These are phyloP conservation scores for Backusella luteola DNA, from an alignment of 192 early-diverging fungal genomes.

Conservation along the genomic window DNA sequence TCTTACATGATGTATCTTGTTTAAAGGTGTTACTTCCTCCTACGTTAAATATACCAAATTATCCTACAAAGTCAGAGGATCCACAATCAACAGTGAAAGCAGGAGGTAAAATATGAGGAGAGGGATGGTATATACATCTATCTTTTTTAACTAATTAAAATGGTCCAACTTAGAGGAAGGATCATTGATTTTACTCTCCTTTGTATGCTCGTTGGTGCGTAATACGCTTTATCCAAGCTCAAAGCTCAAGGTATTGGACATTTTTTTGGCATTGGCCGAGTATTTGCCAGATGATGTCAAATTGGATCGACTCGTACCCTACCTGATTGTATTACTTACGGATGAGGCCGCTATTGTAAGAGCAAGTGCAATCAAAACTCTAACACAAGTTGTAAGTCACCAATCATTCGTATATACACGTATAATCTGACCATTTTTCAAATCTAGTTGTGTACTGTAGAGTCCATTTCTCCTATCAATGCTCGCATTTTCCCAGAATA, in stretches of 20 bases:
- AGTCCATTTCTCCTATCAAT: slow-evolving; percentile 76
- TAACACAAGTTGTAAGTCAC: slow-evolving; percentile 66
- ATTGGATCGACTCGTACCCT: slow-evolving; percentile 77
- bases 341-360: slow-evolving; percentile 67
- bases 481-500: slow-evolving; percentile 91
- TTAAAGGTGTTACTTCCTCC: slow-evolving; percentile 17
- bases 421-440: background rate
- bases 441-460: slow-evolving; percentile 67
- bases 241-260: slow-evolving; percentile 70
- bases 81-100: background rate
- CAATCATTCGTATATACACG: background rate
- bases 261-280: slow-evolving; percentile 64
- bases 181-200: slow-evolving; percentile 64
- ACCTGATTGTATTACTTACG: slow-evolving; percentile 61
- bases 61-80: background rate
- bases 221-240: slow-evolving; percentile 72
- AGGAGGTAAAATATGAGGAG: slow-evolving; percentile 2
- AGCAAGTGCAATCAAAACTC: slow-evolving; percentile 58
- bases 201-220: slow-evolving; percentile 67
- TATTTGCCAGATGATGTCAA: slow-evolving; percentile 70
- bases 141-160: too few species aligned
- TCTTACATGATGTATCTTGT: too few species aligned
- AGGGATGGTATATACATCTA: background rate
- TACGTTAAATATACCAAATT: slow-evolving; percentile 36
- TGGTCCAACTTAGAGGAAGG: slow-evolving; percentile 49